These are phyloP conservation scores for Leccinum longicurvipes DNA, from an alignment of 768 basidiomycete genomes.

Conservation along the genomic window DNA sequence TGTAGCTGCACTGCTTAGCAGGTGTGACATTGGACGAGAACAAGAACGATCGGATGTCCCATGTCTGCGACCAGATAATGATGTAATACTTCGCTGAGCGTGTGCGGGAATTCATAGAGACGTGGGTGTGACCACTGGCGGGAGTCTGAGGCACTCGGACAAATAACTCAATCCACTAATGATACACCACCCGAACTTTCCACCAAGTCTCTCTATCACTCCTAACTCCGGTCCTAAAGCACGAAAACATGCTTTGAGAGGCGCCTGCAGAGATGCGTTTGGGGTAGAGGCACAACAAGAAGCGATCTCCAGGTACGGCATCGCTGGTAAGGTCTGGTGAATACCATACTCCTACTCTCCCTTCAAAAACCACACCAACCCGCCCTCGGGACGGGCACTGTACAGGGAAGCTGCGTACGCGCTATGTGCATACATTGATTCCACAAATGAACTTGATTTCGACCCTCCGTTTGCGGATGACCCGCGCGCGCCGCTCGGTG, in stretches of 20 bases:
- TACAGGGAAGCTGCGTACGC: conserved; percentile 73
- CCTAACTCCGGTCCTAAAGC: conserved; percentile 20
- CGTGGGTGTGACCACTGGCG: too few relatives aligned
- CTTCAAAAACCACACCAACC: conserved; percentile 8
- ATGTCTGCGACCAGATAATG: too few relatives aligned
- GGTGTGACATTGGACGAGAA: too few relatives aligned
- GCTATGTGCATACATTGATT: conserved; percentile 52
- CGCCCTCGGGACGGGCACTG: neutral
- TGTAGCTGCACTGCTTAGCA: too few relatives aligned
- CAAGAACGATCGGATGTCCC: too few relatives aligned
- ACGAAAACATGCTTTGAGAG: neutral
- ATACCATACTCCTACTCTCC: conserved; percentile 15
- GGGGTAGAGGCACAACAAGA: conserved; percentile 42
- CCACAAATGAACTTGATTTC: conserved; percentile 38
- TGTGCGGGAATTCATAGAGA: too few relatives aligned
- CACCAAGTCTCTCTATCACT: conserved; percentile 39
- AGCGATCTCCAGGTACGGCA: conserved; percentile 71
- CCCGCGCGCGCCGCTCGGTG: conserved; percentile 21
- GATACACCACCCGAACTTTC: conserved; percentile 40
- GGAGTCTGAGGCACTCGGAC: neutral
- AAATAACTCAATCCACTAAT: neutral
- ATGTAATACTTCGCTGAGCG: too few relatives aligned
- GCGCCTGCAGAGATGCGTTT: conserved; percentile 17
- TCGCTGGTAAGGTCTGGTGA: conserved; percentile 85
- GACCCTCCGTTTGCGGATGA: conserved; percentile 49